A percentile compares a stretch with the other conserved stretches of the same genome.
Evolutionary conservation across 257 asterid species (phyloP).

Genomic region (Euphrasia confusa): DNA sequence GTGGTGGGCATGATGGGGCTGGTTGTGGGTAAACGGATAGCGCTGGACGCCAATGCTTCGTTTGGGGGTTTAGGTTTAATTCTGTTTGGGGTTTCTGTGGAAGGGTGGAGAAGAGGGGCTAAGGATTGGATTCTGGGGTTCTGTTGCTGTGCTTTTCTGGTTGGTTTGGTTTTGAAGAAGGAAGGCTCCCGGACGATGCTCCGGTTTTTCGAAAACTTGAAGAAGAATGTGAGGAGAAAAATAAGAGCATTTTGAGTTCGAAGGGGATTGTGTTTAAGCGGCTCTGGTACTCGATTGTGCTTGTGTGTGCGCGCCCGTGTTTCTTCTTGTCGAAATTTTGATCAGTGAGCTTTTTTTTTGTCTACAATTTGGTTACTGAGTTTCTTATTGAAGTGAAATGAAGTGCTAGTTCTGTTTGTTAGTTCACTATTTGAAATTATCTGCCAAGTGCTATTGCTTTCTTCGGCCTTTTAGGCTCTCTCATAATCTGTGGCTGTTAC

Average conservation of each 20-base stretch:
- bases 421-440: too few relatives aligned
- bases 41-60: constrained; percentile 29
- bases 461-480: background rate
- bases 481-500: background rate
- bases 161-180: constrained; percentile 43
- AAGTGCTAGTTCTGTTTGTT: too few relatives aligned
- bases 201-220: constrained; percentile 25
- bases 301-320: background rate
- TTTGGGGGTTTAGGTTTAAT: constrained; percentile 41
- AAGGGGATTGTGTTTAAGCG: background rate
- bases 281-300: background rate
- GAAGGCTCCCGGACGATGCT: constrained; percentile 32
- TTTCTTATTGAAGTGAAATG: constrained; percentile 11
- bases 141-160: constrained; percentile 60
- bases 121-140: constrained; percentile 67
- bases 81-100: constrained; percentile 50
- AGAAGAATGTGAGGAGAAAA: constrained; percentile 35
- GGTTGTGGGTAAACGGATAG: constrained; percentile 36
- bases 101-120: constrained; percentile 54
- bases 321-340: background rate
- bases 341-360: background rate
- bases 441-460: constrained; percentile 9
- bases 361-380: background rate
- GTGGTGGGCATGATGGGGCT: constrained; percentile 42
- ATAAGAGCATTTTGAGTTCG: constrained; percentile 34